These are phyloP conservation scores for Vigna reflexopilosa DNA, from an alignment of 306 rosid genomes.

Conservation along the genomic window DNA sequence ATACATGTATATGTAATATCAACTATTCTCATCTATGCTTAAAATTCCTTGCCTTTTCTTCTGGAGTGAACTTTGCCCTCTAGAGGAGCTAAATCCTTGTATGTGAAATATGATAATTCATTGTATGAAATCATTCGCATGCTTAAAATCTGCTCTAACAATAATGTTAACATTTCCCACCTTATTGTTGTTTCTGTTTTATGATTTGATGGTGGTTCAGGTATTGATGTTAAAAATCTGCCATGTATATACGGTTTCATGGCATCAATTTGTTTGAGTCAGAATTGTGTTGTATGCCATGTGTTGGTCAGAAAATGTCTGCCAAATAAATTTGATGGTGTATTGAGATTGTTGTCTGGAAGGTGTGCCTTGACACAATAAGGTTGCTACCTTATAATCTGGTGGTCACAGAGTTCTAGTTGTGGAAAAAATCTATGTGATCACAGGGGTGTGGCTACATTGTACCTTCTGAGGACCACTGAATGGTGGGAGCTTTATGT, in stretches of 20 bases:
- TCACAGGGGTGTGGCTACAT: neutral
- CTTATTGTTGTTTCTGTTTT: neutral
- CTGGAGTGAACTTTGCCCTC: neutral
- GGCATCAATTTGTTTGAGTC: slow-evolving; percentile 29
- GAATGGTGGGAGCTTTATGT: slow-evolving; percentile 4
- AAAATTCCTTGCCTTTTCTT: neutral
- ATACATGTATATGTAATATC: neutral
- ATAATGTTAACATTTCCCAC: neutral
- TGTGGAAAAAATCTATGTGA: slow-evolving; percentile 16
- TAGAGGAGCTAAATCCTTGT: slow-evolving; percentile 14
- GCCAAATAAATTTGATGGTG: slow-evolving; percentile 30
- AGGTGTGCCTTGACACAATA: slow-evolving; percentile 25
- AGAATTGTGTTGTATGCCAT: slow-evolving; percentile 13
- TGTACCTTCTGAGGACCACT: neutral
- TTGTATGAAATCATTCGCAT: slow-evolving; percentile 3
- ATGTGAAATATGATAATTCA: slow-evolving; percentile 22
- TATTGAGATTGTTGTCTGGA: slow-evolving; percentile 22
- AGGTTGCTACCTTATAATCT: slow-evolving; percentile 28
- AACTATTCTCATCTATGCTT: neutral
- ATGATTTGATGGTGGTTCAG: slow-evolving; percentile 9
- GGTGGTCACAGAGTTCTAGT: slow-evolving; percentile 16
- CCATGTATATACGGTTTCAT: slow-evolving; percentile 7
- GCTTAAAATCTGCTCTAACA: neutral
- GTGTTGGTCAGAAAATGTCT: slow-evolving; percentile 31
- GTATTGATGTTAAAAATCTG: slow-evolving; percentile 22